Base-by-base conservation (phyloP, 257 asterid genomes). In the Lantana camara region DNA sequence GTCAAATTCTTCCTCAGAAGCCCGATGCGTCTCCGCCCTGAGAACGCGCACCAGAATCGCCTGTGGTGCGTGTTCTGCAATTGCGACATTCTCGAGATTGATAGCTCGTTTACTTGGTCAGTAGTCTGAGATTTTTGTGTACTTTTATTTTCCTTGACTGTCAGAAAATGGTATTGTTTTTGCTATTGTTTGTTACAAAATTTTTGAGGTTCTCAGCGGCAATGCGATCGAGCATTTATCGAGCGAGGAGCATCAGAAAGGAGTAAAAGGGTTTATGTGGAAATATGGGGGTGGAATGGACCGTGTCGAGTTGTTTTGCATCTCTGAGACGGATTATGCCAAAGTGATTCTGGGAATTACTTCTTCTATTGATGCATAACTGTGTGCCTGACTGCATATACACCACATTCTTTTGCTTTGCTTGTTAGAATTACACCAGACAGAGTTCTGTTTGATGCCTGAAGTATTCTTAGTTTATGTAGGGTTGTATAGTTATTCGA, bases 51-150 rank as follows among this genome's bases (percentile, higher is more conserved):
- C 9, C 77, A 41, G 34, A 87, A 74, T 35, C 73, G 88, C 65
- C 68, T 93, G 11, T 93, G 97, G 96, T 93, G 98, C 54, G 45
- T 84, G 21, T 89, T 89, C 80, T 92, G 97, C 70, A 80, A 71
- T 13, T 68, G 67, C 42, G 89, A 93, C 64, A 51, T 87, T 65
- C 32, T 79, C 57, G 88, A 93, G 83, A 80, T 72, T 65, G 77
- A 53, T 40, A 77, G 84, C 90, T 53, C 73, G 63, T 77, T 79
- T 69, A 82, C 90, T 29, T 73, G 96, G 98, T 89, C 63, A 58
- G 78, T 57, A 22, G 29, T 49, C 55, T 44, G 8, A 4, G 0
- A 11, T 4, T 62, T 70, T 58, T 64, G 47, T 49, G 13, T 40
- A 12, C 32, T 19, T 48, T 52, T 12, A 14, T 16, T 29, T 16